Evolutionary conservation across 2,329 filamentous ascomycete genomes (phyloP), one percentile per base, ranked within the genome.

Genomic region (Shiraia sp.): DNA sequence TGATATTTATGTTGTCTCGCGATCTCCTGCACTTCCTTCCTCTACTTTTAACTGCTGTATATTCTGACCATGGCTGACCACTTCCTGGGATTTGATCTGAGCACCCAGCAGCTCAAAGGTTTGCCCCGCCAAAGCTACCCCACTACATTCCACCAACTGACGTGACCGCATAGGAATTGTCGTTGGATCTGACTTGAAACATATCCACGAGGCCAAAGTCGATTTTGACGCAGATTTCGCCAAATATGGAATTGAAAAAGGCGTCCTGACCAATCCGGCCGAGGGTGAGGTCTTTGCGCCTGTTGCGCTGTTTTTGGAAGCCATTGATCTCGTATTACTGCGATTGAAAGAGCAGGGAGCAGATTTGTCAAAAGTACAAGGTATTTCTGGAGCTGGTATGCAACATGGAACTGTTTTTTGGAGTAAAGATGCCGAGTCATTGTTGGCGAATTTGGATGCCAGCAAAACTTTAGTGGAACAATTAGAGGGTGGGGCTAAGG

Each of bases 381-480:
- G 89, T 22, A 80, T 99, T 56, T 92, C 88, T 61, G 93, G 90
- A 49, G 91, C 92, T 12, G 91, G 93, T 40, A 95, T 97, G 80
- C 93, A 99, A 76, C 93, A 97, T 71, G 93, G 93, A 24, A 97
- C 92, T 67, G 90, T 97, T 19, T 97, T 93, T 74, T 97, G 92
- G 92, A 87, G 81, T 44, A 68, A 75, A 31, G 73, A 83, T 42
- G 91, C 88, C 5, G 86, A 88, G 63, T 61, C 70, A 6, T 62
- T 86, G 30, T 78, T 97, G 30, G 72, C 67, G 3, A 73, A 61
- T 10, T 73, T 97, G 30, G 77, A 88, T 53, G 65, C 78, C 2
- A 71, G 71, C 14, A 80, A 80, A 64, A 72, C 78, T 1, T 74
- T 97, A 32, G 78, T 87, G 35, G 83, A 87, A 46, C 90, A 95